Evolutionary conservation across 257 asterid species (phyloP), one percentile per base, ranked within the genome.

Genomic region (Solanum okadae): DNA sequence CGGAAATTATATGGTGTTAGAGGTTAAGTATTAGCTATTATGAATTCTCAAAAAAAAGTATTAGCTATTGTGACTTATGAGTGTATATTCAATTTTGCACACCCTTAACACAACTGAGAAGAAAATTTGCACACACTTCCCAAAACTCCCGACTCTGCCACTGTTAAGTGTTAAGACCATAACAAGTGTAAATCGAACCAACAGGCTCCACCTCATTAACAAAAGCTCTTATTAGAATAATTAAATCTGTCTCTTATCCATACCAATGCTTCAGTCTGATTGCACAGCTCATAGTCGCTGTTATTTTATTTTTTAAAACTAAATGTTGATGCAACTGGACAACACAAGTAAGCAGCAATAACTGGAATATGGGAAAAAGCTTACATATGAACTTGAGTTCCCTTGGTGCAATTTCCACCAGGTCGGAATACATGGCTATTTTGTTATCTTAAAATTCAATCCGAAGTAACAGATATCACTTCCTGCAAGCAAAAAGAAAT

Each of bases 331-430:
- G 12, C 40, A 79, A 15, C 67, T 27, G 38, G 25, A 81, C 42
- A 29, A 82, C 44, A 18, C 12, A 82, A 49, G 37, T 82, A 82
- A 82, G 44, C 71, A 49, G 86, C 8, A 82, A 3, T 49, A 29
- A 82, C 29, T 82, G 44, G 44, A 49, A 82, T 31, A 46, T 29
- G 3, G 3, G 70, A 82, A 73, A 56, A 23, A 2, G 25, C 91
- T 67, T 77, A 92, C 94, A 88, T 27, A 46, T 83, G 90, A 92
- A 89, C 81, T 87, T 76, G 88, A 92, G 89, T 49, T 92, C 94
- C 67, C 46, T 68, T 0, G 94, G 94, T 38, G 87, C 88, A 63
- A 92, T 87, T 63, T 90, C 94, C 73, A 92, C 86, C 81, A 91
- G 91, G n/a, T 91, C 88, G 18, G 38, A 71, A 90, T 82, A 83